phyloP scores from a whole-genome alignment of 2,329 filamentous ascomycete genomes.

The Botrytis fragariae region DNA sequence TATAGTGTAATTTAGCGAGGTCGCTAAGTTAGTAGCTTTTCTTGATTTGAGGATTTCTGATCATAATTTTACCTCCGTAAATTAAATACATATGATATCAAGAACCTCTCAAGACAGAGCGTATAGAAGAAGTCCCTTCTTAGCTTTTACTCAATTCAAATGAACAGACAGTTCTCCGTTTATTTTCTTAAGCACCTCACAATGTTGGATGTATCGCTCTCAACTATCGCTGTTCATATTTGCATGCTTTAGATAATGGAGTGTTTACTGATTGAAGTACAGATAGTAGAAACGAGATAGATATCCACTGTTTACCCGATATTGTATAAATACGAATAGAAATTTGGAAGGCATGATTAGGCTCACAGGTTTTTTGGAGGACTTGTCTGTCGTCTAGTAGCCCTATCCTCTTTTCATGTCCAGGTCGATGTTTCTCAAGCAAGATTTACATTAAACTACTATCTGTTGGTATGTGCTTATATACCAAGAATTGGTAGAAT shows the following conservation, averaged over 20 bases:
- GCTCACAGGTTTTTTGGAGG: too few relatives aligned
- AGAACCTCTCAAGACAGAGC: not conserved
- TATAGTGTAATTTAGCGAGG: not conserved
- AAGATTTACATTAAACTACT: not conserved
- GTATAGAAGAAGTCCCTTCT: not conserved
- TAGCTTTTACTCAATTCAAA: not conserved
- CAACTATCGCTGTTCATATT: not conserved
- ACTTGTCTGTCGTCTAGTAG: not conserved
- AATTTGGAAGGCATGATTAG: not conserved
- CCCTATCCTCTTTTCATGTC: not conserved
- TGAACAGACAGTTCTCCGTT: not conserved
- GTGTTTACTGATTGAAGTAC: not conserved
- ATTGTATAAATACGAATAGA: fast-evolving
- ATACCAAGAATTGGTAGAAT: not conserved
- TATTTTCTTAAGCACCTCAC: not conserved
- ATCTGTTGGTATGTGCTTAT: too few relatives aligned
- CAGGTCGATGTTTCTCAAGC: not conserved
- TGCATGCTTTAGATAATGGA: not conserved
- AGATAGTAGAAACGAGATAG: not conserved
- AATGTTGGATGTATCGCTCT: too few relatives aligned
- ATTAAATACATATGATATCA: not conserved
- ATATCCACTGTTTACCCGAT: not conserved
- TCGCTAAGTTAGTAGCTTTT: not conserved
- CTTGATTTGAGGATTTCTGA: not conserved
- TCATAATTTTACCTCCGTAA: not conserved